phyloP scores from a whole-genome alignment of 345 rosid species.

The Kernera saxatilis region DNA sequence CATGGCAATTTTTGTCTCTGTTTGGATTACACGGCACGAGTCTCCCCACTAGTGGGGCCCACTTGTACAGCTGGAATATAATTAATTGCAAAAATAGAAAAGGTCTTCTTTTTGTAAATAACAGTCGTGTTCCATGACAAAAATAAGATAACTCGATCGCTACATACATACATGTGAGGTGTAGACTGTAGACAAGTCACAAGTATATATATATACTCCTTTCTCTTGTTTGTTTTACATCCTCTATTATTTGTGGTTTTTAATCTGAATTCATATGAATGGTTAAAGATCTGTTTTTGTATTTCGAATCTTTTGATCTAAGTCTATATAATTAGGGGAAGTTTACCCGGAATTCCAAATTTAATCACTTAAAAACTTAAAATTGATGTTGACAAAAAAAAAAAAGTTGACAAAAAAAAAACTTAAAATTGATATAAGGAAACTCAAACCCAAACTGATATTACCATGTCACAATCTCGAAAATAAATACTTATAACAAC shows the following conservation, averaged over 20 bases:
- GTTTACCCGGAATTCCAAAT: no score
- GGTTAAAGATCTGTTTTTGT: no score
- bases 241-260: background rate
- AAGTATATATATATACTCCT: background rate
- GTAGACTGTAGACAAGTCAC: background rate
- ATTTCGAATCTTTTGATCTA: no score
- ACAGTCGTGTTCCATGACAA: background rate
- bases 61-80: constrained; percentile 4
- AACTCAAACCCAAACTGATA: background rate
- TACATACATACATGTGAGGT: constrained; percentile 20
- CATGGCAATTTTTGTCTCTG: constrained; percentile 16
- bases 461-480: background rate
- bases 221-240: background rate
- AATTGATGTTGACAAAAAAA: no score
- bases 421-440: background rate
- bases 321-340: no score
- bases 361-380: no score
- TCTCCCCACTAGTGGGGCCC: background rate
- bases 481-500: background rate
- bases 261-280: background rate
- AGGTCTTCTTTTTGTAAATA: constrained; percentile 12
- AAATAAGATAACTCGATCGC: background rate
- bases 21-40: constrained; percentile 27
- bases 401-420: no score
- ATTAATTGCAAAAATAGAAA: background rate